Evolutionary conservation across 2,329 filamentous ascomycete genomes (phyloP).

Genomic region (Xylaria sp.): DNA sequence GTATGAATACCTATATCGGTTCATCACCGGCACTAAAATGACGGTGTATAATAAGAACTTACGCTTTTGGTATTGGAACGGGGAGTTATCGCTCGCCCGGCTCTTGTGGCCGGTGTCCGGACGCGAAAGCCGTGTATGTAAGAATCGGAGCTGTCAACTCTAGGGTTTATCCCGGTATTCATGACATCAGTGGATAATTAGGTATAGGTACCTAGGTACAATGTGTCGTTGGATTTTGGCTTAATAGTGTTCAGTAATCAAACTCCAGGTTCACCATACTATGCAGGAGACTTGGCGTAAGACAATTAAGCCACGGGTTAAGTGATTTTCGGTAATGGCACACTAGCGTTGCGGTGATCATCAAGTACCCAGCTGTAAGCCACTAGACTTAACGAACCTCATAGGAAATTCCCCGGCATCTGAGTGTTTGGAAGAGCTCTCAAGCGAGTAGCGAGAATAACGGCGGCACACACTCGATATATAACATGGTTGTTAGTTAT

Average conservation of each 20-base stretch:
- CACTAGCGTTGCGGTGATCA: background rate
- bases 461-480: background rate
- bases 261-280: background rate
- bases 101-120: background rate
- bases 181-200: conserved; percentile 24
- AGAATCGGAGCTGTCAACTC: background rate
- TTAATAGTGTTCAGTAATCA: conserved; percentile 29
- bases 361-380: conserved; percentile 1
- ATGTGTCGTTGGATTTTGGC: background rate
- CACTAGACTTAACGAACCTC: background rate
- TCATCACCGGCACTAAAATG: conserved; percentile 8
- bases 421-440: background rate
- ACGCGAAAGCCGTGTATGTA: background rate
- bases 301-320: conserved; percentile 11
- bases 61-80: background rate
- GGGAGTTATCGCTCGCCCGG: background rate
- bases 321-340: background rate
- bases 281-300: conserved; percentile 26
- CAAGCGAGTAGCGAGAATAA: background rate
- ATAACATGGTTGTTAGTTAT: background rate
- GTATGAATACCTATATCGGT: conserved; percentile 23
- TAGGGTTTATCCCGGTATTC: background rate
- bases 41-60: background rate
- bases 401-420: background rate
- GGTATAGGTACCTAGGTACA: background rate